These are phyloP conservation scores for Colletotrichum lentis DNA, from an alignment of 2,329 filamentous ascomycete genomes.

Conservation along the genomic window DNA sequence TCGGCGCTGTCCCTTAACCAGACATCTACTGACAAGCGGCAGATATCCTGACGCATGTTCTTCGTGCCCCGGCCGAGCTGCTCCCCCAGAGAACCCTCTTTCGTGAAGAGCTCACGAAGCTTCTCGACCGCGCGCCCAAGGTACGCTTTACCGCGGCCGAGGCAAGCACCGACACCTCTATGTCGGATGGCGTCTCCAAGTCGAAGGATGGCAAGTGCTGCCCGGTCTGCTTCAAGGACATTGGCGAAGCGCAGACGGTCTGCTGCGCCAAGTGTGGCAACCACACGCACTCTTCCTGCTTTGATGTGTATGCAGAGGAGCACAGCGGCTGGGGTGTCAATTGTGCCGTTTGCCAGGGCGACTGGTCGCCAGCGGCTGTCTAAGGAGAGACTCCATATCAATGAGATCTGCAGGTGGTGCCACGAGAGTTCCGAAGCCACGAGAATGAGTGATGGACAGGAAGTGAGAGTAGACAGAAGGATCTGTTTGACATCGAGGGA, in stretches of 20 bases:
- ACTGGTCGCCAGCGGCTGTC: constrained; percentile 10
- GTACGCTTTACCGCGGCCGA: constrained; percentile 23
- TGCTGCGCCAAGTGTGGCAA: constrained; percentile 32
- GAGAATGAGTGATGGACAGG: neutral
- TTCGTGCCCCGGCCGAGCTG: constrained; percentile 26
- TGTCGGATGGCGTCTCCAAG: constrained; percentile 31
- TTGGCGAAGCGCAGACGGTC: constrained; percentile 5
- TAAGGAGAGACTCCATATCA: neutral
- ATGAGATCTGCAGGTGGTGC: neutral
- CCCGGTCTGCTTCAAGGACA: constrained; percentile 28
- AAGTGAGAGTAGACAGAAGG: neutral
- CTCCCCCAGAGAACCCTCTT: constrained; percentile 26
- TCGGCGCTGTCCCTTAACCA: neutral
- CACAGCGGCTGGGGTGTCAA: constrained; percentile 13
- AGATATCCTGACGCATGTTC: constrained; percentile 33
- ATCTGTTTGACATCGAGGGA: neutral
- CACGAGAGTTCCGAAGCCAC: neutral
- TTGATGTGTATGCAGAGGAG: constrained; percentile 7
- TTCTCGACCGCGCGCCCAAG: constrained; percentile 19
- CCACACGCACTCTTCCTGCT: constrained; percentile 29
- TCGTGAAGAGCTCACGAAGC: constrained; percentile 6
- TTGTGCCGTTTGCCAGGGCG: constrained; percentile 21
- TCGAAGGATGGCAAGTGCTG: constrained; percentile 20
- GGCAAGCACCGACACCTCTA: constrained; percentile 12
- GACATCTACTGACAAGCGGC: neutral